These are phyloP conservation scores for Volvox reticuliferus DNA, from an alignment of 139 green algal genomes.

Conservation along the genomic window DNA sequence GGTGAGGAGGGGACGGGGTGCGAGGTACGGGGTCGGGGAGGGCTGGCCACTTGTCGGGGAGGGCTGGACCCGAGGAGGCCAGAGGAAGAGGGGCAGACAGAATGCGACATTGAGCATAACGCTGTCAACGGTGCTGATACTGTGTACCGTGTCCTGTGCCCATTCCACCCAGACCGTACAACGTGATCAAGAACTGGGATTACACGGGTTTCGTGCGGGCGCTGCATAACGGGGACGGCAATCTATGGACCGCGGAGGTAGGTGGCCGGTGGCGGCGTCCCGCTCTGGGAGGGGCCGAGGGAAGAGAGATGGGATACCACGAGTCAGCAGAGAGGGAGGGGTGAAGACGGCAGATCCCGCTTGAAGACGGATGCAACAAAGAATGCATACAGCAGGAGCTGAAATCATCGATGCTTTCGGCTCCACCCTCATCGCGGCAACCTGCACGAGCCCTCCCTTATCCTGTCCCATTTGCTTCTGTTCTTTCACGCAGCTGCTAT, in stretches of 20 bases:
- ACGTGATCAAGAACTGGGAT: constrained; percentile 78
- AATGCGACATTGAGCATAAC: no score
- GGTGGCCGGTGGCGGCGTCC: no score
- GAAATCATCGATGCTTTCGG: no score
- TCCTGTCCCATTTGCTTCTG: no score
- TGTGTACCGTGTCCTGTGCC: neutral
- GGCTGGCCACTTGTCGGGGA: neutral
- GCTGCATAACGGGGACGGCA: constrained; percentile 68
- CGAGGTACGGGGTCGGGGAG: neutral
- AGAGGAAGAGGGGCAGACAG: neutral
- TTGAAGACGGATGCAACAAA: no score
- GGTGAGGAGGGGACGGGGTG: neutral
- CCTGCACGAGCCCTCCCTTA: no score
- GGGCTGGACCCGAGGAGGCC: neutral
- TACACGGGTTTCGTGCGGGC: constrained; percentile 73
- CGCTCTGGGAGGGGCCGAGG: neutral
- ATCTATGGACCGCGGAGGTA: constrained; percentile 54
- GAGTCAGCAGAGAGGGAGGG: neutral
- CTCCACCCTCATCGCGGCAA: no score
- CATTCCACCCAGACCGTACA: constrained; percentile 49
- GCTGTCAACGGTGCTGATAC: no score
- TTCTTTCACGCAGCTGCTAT: no score
- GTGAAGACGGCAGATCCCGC: neutral
- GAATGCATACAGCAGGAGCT: no score
- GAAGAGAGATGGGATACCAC: neutral